These are phyloP conservation scores for Viridothelium virens DNA, from an alignment of 495 filamentous ascomycete species.

Conservation along the genomic window DNA sequence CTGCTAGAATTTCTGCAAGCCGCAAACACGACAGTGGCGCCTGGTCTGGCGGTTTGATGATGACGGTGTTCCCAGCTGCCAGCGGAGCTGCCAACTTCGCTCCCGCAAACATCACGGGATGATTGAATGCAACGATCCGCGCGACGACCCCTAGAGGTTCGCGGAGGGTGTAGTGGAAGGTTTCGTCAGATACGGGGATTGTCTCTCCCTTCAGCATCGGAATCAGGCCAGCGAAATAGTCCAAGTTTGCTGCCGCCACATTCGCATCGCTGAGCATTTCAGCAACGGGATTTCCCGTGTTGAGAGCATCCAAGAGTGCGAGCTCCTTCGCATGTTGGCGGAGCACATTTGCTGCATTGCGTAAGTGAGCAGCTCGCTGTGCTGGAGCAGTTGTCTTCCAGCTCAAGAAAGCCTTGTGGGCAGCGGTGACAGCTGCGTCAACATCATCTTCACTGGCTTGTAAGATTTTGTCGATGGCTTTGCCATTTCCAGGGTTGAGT, in stretches of 20 bases:
- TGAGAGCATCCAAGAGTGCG: constrained; percentile 19
- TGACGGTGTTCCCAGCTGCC: constrained; percentile 65
- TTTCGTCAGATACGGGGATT: constrained; percentile 19
- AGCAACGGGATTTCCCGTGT: constrained; percentile 23
- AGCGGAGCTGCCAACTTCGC: constrained; percentile 28
- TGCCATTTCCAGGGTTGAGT: constrained; percentile 22
- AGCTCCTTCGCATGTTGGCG: constrained; percentile 23
- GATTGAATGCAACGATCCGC: constrained; percentile 28
- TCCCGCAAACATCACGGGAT: constrained; percentile 26
- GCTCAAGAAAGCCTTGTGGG: constrained; percentile 17
- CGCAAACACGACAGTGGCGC: constrained; percentile 80
- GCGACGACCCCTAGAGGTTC: constrained; percentile 71
- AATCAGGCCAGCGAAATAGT: constrained; percentile 24
- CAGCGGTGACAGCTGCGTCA: constrained; percentile 18
- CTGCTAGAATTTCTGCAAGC: constrained; percentile 71
- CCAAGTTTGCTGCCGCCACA: constrained; percentile 17
- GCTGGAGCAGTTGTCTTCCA: constrained; percentile 18
- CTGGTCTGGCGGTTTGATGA: constrained; percentile 90
- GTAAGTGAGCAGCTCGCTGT: constrained; percentile 13
- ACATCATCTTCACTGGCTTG: constrained; percentile 16
- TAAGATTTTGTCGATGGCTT: constrained; percentile 17
- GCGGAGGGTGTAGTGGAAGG: constrained; percentile 61
- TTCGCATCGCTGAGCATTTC: constrained; percentile 22
- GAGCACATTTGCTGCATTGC: constrained; percentile 17
- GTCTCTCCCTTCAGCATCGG: constrained; percentile 26